Evolutionary conservation across 768 basidiomycete genomes (phyloP).

Genomic region (Trametes punicea): DNA sequence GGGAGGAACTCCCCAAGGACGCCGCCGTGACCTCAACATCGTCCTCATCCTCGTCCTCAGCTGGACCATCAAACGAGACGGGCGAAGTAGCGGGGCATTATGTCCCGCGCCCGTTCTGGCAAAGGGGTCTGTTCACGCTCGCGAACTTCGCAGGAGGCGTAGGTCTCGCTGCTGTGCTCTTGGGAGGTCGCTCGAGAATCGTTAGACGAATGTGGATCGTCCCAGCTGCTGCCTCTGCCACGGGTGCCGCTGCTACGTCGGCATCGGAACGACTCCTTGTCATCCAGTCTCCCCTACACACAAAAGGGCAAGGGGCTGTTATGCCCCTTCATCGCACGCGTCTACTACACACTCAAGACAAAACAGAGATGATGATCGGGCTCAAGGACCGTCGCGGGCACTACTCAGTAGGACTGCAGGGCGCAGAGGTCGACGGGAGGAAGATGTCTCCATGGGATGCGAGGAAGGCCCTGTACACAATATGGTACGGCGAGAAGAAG

Average conservation of each 20-base stretch:
- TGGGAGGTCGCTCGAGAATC: constrained; percentile 24
- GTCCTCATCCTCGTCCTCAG: neutral
- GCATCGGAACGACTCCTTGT: constrained; percentile 17
- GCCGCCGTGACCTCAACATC: neutral
- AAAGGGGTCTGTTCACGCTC: constrained; percentile 19
- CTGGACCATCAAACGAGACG: neutral
- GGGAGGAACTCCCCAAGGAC: constrained; percentile 13
- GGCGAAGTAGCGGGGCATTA: constrained; percentile 12
- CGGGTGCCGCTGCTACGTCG: neutral
- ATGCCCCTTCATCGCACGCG: constrained; percentile 15
- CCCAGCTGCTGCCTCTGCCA: constrained; percentile 8
- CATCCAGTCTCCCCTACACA: constrained; percentile 22
- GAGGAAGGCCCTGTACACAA: constrained; percentile 20
- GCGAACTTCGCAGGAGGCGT: constrained; percentile 21
- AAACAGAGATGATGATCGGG: constrained; percentile 19
- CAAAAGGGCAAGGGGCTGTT: constrained; percentile 18
- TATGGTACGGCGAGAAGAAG: constrained; percentile 25
- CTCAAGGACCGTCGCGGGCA: constrained; percentile 16
- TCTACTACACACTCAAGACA: constrained; percentile 16
- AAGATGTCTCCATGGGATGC: constrained; percentile 15
- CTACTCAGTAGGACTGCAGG: constrained; percentile 17
- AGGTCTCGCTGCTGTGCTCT: constrained; percentile 19
- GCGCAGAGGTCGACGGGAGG: constrained; percentile 22
- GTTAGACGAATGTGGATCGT: constrained; percentile 25
- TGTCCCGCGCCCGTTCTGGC: constrained; percentile 25